Conservation (phyloP, 2,329 filamentous ascomycete species). For the Hysterium pulicare region DNA sequence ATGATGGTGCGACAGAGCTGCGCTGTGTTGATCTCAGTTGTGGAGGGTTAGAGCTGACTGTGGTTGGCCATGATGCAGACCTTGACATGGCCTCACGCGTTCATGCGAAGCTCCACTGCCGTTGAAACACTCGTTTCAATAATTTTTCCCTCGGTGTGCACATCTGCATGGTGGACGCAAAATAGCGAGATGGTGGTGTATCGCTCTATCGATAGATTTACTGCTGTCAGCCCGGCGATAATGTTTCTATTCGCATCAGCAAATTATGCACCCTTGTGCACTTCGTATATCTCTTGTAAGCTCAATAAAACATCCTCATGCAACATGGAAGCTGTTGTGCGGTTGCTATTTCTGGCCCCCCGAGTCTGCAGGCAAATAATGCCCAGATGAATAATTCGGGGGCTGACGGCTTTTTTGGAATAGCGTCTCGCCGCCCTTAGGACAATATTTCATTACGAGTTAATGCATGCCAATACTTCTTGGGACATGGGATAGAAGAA, state of each 20-base stretch:
- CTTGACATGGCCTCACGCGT: constrained; percentile 8
- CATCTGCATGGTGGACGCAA: constrained; percentile 10
- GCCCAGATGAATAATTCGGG: constrained; percentile 21
- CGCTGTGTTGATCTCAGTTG: constrained; percentile 16
- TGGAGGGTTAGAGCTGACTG: constrained; percentile 15
- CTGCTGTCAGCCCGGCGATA: constrained; percentile 12
- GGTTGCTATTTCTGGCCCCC: not conserved
- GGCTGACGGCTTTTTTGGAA: constrained; percentile 17
- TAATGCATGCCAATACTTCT: too few species aligned
- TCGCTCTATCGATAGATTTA: constrained; percentile 9
- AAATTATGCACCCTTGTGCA: constrained; percentile 24
- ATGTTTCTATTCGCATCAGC: constrained; percentile 12
- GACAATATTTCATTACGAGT: too few species aligned
- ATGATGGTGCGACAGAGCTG: constrained; percentile 33
- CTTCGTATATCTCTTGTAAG: constrained; percentile 29
- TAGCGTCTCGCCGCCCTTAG: constrained; percentile 30
- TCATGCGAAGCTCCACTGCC: not conserved
- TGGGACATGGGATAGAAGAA: too few species aligned
- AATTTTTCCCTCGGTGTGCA: constrained; percentile 11
- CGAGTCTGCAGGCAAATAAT: constrained; percentile 22
- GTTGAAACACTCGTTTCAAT: constrained; percentile 22
- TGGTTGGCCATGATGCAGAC: constrained; percentile 21
- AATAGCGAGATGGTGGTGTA: constrained; percentile 3
- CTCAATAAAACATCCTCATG: constrained; percentile 27
- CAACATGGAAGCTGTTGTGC: not conserved